phyloP scores from a whole-genome alignment of 192 early-diverging fungal genomes.

The Dissophora globulifera region DNA sequence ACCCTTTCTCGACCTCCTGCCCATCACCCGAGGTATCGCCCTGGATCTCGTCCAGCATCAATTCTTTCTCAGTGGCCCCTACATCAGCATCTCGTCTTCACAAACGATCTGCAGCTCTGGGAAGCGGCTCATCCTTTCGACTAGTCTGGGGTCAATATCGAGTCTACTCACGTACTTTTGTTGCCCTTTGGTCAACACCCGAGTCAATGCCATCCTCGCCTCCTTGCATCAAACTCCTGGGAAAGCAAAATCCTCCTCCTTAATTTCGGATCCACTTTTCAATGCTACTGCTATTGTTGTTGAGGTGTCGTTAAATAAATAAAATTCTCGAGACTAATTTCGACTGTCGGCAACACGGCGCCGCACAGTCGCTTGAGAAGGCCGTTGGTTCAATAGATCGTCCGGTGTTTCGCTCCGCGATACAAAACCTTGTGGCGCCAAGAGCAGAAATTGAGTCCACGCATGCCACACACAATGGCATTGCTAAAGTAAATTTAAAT shows the following conservation, averaged over 20 bases:
- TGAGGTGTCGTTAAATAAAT: slow-evolving; percentile 14
- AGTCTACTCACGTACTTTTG: slow-evolving; percentile 51
- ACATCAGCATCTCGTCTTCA: slow-evolving; percentile 69
- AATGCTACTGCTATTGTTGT: slow-evolving; percentile 5
- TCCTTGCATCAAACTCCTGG: no score
- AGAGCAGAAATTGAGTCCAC: slow-evolving; percentile 81
- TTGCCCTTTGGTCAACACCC: slow-evolving; percentile 41
- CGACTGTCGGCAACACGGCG: slow-evolving; percentile 24
- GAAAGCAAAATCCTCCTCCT: slow-evolving; percentile 9
- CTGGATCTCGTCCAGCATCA: no score
- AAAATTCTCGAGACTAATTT: slow-evolving; percentile 25
- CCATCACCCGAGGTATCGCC: slow-evolving; percentile 49
- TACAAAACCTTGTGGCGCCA: slow-evolving; percentile 78
- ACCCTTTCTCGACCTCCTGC: slow-evolving; percentile 49
- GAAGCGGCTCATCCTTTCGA: slow-evolving; percentile 53
- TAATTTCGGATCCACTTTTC: slow-evolving; percentile 9
- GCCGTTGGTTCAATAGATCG: slow-evolving; percentile 82
- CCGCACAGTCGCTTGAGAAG: slow-evolving; percentile 73
- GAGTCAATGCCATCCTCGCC: slow-evolving; percentile 14
- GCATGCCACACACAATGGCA: slow-evolving; percentile 72
- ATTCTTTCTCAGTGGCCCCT: slow-evolving; percentile 59
- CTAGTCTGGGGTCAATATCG: slow-evolving; percentile 30
- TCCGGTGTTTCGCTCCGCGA: slow-evolving; percentile 88
- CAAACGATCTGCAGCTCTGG: slow-evolving; percentile 74
- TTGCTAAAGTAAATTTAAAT: slow-evolving; percentile 30